Percentiles rank a stretch among this genome's conserved stretches.
phyloP scores from a whole-genome alignment of 2,329 filamentous ascomycete species.

The Cladosporium sp. region DNA sequence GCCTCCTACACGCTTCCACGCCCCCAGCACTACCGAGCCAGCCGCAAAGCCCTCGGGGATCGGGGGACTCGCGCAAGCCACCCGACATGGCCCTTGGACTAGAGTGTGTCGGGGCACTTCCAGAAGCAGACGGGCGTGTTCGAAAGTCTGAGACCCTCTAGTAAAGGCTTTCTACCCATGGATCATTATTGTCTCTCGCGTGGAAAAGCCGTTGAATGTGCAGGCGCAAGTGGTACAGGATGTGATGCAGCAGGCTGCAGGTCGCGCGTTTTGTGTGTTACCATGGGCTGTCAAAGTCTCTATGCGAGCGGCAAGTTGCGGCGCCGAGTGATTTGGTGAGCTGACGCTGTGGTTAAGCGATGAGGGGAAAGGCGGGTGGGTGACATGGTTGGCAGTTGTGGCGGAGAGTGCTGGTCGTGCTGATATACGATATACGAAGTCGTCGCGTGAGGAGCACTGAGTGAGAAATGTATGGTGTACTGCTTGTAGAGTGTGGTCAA shows the following conservation, averaged over 20 bases:
- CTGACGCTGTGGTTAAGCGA: not conserved
- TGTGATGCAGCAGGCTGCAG: too few species aligned
- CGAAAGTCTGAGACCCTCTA: too few species aligned
- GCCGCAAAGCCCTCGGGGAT: not conserved
- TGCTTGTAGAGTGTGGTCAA: too few species aligned
- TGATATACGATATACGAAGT: too few species aligned
- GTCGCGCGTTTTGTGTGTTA: too few species aligned
- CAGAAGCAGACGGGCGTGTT: not conserved
- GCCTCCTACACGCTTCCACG: not conserved
- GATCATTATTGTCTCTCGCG: not conserved
- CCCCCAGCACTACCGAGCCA: not conserved
- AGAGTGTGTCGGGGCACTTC: not conserved
- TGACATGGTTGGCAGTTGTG: too few species aligned
- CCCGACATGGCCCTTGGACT: not conserved
- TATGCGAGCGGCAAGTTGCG: not conserved
- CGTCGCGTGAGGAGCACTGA: too few species aligned
- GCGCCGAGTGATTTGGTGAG: not conserved
- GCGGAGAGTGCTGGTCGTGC: too few species aligned
- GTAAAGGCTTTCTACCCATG: not conserved
- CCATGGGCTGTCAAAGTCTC: not conserved
- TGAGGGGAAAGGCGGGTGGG: not conserved
- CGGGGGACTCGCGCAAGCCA: not conserved
- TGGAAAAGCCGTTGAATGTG: too few species aligned
- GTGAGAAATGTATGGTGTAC: too few species aligned
- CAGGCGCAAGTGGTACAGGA: too few species aligned